These are phyloP conservation scores for Candida alai DNA, from an alignment of 805 yeast species.

Conservation along the genomic window DNA sequence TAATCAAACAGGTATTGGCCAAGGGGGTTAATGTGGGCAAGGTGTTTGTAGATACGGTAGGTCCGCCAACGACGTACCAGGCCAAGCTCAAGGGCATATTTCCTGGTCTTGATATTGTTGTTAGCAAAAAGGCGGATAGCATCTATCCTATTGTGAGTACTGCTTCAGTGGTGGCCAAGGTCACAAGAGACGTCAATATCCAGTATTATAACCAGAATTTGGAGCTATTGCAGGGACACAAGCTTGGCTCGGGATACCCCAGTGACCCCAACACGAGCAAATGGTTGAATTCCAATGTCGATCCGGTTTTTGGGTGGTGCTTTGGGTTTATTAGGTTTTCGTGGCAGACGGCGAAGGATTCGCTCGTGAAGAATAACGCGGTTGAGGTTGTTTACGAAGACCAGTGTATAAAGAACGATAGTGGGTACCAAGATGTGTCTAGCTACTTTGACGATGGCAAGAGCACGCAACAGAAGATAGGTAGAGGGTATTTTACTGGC, in stretches of 20 bases:
- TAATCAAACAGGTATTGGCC: slow-evolving; percentile 63
- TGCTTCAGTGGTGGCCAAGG: slow-evolving; percentile 95
- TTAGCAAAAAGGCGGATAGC: slow-evolving; percentile 93
- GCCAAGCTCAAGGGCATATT: slow-evolving; percentile 65
- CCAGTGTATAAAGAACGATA: slow-evolving; percentile 31
- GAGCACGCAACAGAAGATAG: slow-evolving; percentile 2
- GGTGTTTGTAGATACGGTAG: slow-evolving; percentile 92
- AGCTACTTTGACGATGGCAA: slow-evolving; percentile 14
- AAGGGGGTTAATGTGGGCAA: slow-evolving; percentile 63
- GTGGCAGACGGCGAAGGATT: slow-evolving; percentile 90
- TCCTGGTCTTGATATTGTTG: slow-evolving; percentile 70
- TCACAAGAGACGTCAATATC: slow-evolving; percentile 76
- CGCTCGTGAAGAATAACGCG: slow-evolving; percentile 52
- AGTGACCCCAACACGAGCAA: slow-evolving; percentile 81
- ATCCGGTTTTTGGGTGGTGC: slow-evolving; percentile 84
- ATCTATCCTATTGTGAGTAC: slow-evolving; percentile 88
- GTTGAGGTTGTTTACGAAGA: slow-evolving; percentile 61
- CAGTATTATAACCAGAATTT: slow-evolving; percentile 28
- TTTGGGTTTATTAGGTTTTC: slow-evolving; percentile 70
- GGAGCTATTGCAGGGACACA: slow-evolving; percentile 34
- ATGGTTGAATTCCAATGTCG: slow-evolving; percentile 66
- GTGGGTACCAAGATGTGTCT: slow-evolving; percentile 26
- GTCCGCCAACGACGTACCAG: slow-evolving; percentile 86
- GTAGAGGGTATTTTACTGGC: slow-evolving; percentile 9
- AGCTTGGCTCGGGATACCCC: slow-evolving; percentile 87